Percentiles rank a stretch among this genome's conserved stretches.
Evolutionary conservation across 1,284 basidiomycete species (phyloP).

Genomic region (Boletus hoseneyae): DNA sequence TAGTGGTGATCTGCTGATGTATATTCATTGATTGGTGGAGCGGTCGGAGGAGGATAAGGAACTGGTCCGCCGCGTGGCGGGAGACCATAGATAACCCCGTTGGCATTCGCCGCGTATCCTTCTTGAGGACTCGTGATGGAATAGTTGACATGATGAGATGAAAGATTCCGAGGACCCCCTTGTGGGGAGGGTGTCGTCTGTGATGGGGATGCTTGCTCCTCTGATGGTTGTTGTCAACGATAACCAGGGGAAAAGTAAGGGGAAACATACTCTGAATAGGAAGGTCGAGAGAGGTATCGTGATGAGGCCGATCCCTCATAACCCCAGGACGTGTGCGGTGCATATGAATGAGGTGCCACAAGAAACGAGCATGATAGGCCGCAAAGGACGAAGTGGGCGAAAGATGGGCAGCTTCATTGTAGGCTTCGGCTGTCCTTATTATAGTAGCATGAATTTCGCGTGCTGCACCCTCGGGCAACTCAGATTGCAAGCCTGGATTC

Average conservation of each 20-base stretch:
- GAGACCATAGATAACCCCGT: constrained; percentile 17
- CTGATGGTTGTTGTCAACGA: constrained; percentile 16
- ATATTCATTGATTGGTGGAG: constrained; percentile 20
- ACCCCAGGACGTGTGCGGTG: constrained; percentile 47
- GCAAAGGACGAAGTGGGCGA: constrained; percentile 60
- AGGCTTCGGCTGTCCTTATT: constrained; percentile 67
- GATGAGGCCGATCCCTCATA: constrained; percentile 36
- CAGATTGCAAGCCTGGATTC: constrained; percentile 42
- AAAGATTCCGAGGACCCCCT: constrained; percentile 10
- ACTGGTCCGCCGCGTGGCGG: constrained; percentile 16
- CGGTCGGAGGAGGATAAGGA: constrained; percentile 16
- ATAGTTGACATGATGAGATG: constrained; percentile 21
- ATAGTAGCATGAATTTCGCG: constrained; percentile 64
- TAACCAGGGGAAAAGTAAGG: neutral
- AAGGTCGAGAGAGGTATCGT: constrained; percentile 43
- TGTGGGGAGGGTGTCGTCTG: constrained; percentile 28
- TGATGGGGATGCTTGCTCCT: constrained; percentile 22
- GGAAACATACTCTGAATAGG: constrained; percentile 42
- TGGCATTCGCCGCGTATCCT: constrained; percentile 16
- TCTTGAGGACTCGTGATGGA: constrained; percentile 20
- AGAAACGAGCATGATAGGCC: constrained; percentile 71
- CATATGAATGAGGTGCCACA: constrained; percentile 63
- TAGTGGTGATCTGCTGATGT: constrained; percentile 58
- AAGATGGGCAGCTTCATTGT: constrained; percentile 60
- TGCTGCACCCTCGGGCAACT: constrained; percentile 54